phyloP scores from a whole-genome alignment of 371 early-diverging fungal genomes.

The Mucor piriformis region DNA sequence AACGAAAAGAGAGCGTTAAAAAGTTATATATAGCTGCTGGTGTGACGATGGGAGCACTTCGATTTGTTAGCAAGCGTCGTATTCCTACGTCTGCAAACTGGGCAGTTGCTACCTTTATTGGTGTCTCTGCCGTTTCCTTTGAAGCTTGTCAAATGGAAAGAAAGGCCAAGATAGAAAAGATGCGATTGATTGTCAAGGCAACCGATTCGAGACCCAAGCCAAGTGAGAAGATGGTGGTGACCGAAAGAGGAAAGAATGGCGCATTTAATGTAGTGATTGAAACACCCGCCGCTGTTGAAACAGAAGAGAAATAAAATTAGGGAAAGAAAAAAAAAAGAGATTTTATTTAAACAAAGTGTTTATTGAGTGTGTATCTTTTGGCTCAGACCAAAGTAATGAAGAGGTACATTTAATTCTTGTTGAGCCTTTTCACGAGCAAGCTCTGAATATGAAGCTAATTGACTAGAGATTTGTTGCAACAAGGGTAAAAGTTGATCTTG shows the following conservation, averaged over 20 bases:
- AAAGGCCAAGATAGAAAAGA: constrained; percentile 39
- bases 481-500: constrained; percentile 61
- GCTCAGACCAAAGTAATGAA: constrained; percentile 27
- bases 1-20: not conserved
- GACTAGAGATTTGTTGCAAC: constrained; percentile 48
- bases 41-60: constrained; percentile 43
- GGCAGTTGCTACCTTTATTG: constrained; percentile 53
- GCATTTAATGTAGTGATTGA: constrained; percentile 46
- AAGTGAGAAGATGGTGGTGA: constrained; percentile 29
- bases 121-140: constrained; percentile 42
- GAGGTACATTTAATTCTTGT: constrained; percentile 26
- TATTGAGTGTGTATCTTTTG: constrained; percentile 20
- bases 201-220: constrained; percentile 32
- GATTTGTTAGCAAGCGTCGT: constrained; percentile 39
- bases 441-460: constrained; percentile 31
- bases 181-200: constrained; percentile 46
- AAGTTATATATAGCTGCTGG: constrained; percentile 33
- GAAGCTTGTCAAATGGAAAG: constrained; percentile 53
- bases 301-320: constrained; percentile 4
- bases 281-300: constrained; percentile 22
- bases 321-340: not conserved
- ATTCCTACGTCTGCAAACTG: constrained; percentile 50
- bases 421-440: constrained; percentile 23
- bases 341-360: too few species aligned
- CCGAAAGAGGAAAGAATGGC: constrained; percentile 39